Percentiles rank a stretch among this genome's conserved stretches.
Conservation (phyloP, 2,329 filamentous ascomycete species). For the Calonectria crousiana region DNA sequence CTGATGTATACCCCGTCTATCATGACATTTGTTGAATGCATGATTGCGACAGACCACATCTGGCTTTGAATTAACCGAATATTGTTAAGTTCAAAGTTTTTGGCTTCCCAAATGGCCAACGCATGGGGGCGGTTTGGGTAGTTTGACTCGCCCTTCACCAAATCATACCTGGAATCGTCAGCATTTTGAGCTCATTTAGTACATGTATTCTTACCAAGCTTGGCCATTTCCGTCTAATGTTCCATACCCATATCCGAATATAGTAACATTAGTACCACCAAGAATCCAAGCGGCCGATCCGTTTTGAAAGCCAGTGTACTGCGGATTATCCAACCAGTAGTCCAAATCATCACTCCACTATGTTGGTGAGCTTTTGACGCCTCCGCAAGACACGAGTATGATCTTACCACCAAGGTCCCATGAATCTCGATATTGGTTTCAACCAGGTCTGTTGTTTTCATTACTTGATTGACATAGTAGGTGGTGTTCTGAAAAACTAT, state of each 20-base stretch:
- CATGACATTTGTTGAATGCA: background rate
- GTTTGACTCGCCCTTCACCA: background rate
- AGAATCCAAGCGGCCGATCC: background rate
- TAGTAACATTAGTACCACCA: background rate
- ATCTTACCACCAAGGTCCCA: background rate
- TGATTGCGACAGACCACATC: constrained; percentile 8
- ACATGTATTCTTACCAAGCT: background rate
- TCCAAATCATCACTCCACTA: background rate
- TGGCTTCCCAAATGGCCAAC: background rate
- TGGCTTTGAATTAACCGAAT: background rate
- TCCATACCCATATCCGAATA: constrained; percentile 7
- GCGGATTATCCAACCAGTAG: background rate
- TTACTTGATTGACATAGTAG: background rate
- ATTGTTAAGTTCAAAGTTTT: background rate
- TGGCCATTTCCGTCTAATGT: background rate
- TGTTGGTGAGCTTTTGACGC: background rate
- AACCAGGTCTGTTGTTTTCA: background rate
- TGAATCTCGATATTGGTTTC: constrained; percentile 5
- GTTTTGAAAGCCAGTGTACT: background rate
- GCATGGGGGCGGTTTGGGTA: constrained; percentile 2
- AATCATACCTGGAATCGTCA: background rate
- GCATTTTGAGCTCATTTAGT: background rate
- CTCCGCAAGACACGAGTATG: background rate
- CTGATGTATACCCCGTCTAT: background rate
- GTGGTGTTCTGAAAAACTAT: background rate